These are phyloP conservation scores for Chrysanthemum lavandulifolium DNA, from an alignment of 129 eudicot genomes.

Conservation along the genomic window DNA sequence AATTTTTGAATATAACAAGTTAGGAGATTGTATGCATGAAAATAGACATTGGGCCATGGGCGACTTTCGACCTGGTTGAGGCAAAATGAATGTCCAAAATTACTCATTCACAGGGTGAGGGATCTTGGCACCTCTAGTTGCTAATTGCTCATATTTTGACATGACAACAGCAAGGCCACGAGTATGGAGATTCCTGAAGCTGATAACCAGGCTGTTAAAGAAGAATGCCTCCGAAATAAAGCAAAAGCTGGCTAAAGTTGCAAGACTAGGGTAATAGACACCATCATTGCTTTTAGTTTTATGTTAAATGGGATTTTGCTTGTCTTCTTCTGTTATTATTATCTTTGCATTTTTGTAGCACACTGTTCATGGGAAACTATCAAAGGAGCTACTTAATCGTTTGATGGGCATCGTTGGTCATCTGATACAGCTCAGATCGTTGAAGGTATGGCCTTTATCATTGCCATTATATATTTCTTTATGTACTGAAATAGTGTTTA, in stretches of 20 bases:
- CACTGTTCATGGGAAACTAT: constrained; percentile 67
- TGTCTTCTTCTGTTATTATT: background rate
- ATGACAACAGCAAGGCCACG: constrained; percentile 80
- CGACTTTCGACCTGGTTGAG: too few relatives aligned
- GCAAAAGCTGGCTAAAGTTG: constrained; percentile 96
- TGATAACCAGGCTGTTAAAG: constrained; percentile 84
- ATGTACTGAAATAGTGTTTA: background rate
- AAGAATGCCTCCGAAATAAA: constrained; percentile 90
- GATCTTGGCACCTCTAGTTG: background rate
- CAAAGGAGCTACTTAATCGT: constrained; percentile 80
- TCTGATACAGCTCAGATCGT: constrained; percentile 81
- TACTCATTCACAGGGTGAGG: background rate
- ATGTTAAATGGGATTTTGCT: background rate
- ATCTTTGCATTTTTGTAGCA: constrained; percentile 53
- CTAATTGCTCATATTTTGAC: constrained; percentile 14
- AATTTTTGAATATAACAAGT: too few relatives aligned
- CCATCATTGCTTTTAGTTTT: background rate
- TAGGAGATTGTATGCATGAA: too few relatives aligned
- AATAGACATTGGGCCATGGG: too few relatives aligned
- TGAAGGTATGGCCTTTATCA: constrained; percentile 58
- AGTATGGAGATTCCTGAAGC: constrained; percentile 68
- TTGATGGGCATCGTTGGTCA: constrained; percentile 96
- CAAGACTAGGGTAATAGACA: constrained; percentile 69
- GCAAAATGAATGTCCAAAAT: too few relatives aligned
- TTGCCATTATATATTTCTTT: constrained; percentile 1